A percentile compares a stretch with the other conserved stretches of the same genome.
Evolutionary conservation across 2,329 filamentous ascomycete species (phyloP).

Genomic region (Cordyceps cateniannulata): DNA sequence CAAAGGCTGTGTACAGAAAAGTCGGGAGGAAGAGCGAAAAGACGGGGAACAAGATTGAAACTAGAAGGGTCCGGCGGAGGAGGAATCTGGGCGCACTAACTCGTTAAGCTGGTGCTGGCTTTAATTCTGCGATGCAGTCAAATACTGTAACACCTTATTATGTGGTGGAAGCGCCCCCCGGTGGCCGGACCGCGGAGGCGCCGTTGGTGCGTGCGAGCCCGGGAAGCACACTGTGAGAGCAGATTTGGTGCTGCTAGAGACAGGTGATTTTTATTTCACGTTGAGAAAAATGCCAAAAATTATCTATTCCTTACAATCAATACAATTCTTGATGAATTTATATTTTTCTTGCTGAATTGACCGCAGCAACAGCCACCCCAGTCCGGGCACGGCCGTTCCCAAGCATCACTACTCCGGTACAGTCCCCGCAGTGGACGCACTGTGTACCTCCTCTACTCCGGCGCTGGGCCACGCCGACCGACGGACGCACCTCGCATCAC

Average conservation of each 20-base stretch:
- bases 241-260: background rate
- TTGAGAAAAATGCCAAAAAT: background rate
- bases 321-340: background rate
- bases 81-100: background rate
- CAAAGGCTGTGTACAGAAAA: background rate
- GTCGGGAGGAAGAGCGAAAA: background rate
- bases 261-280: background rate
- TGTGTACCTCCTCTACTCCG: conserved; percentile 5
- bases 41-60: background rate
- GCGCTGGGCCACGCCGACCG: background rate
- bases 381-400: background rate
- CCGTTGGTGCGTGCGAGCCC: background rate
- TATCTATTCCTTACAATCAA: background rate
- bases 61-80: background rate
- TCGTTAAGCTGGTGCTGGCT: background rate
- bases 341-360: background rate
- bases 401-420: conserved; percentile 2
- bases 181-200: conserved; percentile 7
- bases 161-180: conserved; percentile 2
- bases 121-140: background rate
- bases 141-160: background rate
- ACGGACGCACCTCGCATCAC: background rate
- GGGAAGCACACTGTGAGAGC: background rate
- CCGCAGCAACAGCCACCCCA: background rate
- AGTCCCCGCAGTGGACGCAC: background rate